Evolutionary conservation across 75 land plant genomes (phyloP), one percentile per base, ranked within the genome.

Genomic region (Pinus taeda): DNA sequence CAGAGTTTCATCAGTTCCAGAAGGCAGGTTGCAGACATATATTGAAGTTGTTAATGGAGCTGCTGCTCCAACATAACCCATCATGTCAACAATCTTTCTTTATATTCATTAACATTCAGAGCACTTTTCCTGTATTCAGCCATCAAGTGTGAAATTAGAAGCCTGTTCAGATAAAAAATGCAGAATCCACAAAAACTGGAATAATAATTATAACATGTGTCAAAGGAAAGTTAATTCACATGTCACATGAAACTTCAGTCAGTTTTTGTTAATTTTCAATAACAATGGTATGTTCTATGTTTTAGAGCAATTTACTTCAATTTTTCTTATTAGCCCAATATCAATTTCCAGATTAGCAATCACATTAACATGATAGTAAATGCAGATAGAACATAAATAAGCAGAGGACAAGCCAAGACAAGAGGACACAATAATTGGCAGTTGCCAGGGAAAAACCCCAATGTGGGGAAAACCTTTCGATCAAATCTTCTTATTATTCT

Each of bases 1-100:
- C 83, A 93, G 83, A 73, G n/a, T 79, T 80, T 95, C 98, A 84
- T 93, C 92, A 60, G 98, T 95, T 45, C 98, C 92, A 20, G 87
- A 78, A 69, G 98, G 98, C 79, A 95, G 78, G 69, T 93, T 91
- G 84, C 94, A 91, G 37, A 95, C 92, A 78, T 93, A 95, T 26
- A 95, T 81, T 76, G 89, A 81, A 21, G 92, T 90, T 77, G 87
- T 95, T 49, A 86, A 55, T 15, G 83, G 82, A n/a, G 76, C 84
- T 56, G 82, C 90, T 75, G 71, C 85, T 75, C 90, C 87, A 8
- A 71, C 66, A 81, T 81, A 78, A 67, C 80, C 84, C 74, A 89
- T 82, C 90, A 88, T 92, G 71, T 45, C 17, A 11, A 60, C 66
- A 45, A 76, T 4, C 71, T 42, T 45, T 45, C 42, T 37, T 2